Percentiles rank a stretch among this genome's conserved stretches.
Evolutionary conservation across 2,329 filamentous ascomycete genomes (phyloP).

Genomic region (Bipolaris cookei): DNA sequence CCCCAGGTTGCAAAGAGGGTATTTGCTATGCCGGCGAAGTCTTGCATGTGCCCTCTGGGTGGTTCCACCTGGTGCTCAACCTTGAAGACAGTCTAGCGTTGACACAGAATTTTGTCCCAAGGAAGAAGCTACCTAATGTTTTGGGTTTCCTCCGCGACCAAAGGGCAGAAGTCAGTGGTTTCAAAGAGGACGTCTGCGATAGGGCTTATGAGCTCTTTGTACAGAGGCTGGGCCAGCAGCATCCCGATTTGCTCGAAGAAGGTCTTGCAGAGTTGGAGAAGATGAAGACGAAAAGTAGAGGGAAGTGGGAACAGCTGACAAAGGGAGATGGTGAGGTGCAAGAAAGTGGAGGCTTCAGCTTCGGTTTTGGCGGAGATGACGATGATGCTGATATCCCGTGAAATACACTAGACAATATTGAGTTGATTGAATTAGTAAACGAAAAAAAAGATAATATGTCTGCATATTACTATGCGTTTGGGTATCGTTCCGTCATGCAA

Average conservation of each 20-base stretch:
- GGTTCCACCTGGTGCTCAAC: constrained; percentile 97
- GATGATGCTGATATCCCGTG: constrained; percentile 50
- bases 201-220: constrained; percentile 76
- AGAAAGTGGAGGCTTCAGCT: constrained; percentile 62
- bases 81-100: constrained; percentile 83
- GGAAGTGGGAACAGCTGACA: constrained; percentile 85
- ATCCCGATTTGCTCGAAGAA: constrained; percentile 69
- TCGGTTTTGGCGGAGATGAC: constrained; percentile 65
- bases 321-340: constrained; percentile 57
- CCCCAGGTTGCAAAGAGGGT: constrained; percentile 81
- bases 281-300: constrained; percentile 67
- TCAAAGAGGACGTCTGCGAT: constrained; percentile 72
- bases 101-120: constrained; percentile 93
- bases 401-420: constrained; percentile 1
- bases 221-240: constrained; percentile 65
- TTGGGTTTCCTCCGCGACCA: constrained; percentile 82
- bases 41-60: constrained; percentile 88
- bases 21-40: constrained; percentile 86
- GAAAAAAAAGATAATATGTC: not conserved
- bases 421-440: not conserved
- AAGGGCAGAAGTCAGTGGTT: constrained; percentile 85
- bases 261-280: constrained; percentile 70
- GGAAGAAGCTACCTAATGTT: constrained; percentile 73
- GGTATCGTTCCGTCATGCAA: constrained; percentile 15
- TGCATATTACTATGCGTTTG: not conserved